Base-by-base conservation (phyloP, 1,139 yeast species). In the Meyerozyma elateridarum region DNA sequence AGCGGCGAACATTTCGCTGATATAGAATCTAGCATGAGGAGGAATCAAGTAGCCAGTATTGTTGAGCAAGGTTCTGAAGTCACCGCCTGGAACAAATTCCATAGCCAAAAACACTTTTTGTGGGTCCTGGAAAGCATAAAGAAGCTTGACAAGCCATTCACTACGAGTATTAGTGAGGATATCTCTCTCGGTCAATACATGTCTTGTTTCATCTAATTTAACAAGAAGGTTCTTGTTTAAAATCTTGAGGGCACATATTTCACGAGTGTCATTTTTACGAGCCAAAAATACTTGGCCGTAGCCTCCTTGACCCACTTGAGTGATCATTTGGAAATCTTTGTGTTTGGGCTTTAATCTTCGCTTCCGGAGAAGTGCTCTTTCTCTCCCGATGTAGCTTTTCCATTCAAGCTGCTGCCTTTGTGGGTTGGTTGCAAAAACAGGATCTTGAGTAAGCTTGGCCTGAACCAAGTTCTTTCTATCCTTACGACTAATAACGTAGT, bases 51-150 rank as follows among this genome's bases (percentile, higher is more conserved):
- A 85, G 21, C 95, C 95, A 5, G 97, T 89, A 53, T 89, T 91
- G 58, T 88, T 89, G 44, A 93, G 73, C 42, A 93, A 64, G 1
- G 98, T 93, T 53, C 99, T 79, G 64, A 87, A 93, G 56, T 93
- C 99, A 32, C 99, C 99, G 38, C 99, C 99, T 4, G 98, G 96
- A 7, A 93, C 98, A 58, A 85, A 93, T 56, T 93, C 98, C 99
- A 93, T 93, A 2, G 98, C 98, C 49, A 93, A 69, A 48, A 85
- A 93, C 25, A 93, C 85, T 54, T 85, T 85, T 39, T 84, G 91
- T 0, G 81, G 64, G 57, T 91, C 97, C 56, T 93, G 99, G 62
- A 93, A 93, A 3, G 98, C 96, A 55, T 93, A 93, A 38, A 88
- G 69, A 36, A 93, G 67, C 56, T 88, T 88, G 27, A 91, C 98